These are phyloP conservation scores for Cenchrus purpureus DNA, from an alignment of 176 grass and related monocot genomes.

Conservation along the genomic window DNA sequence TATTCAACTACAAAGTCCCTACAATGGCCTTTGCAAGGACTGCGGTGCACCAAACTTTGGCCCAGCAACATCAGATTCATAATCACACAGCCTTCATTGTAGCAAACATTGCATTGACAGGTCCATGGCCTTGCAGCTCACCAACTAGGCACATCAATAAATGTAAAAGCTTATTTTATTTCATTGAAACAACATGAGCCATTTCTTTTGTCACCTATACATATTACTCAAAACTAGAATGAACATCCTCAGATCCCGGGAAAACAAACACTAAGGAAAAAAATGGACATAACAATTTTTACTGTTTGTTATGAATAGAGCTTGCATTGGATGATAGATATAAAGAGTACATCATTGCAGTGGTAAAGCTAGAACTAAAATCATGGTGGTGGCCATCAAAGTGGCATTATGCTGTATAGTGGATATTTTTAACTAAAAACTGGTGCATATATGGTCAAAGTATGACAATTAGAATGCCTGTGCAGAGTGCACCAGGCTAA, in stretches of 20 bases:
- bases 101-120: slow-evolving; percentile 32
- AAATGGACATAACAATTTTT: neutral
- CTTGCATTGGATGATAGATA: neutral
- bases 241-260: neutral
- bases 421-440: neutral
- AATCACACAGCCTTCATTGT: slow-evolving; percentile 17
- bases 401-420: neutral
- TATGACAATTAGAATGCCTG: neutral
- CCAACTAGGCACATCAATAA: slow-evolving; percentile 26
- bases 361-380: neutral
- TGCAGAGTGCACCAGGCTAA: neutral
- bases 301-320: neutral
- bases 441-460: neutral
- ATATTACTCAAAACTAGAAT: slow-evolving; percentile 1
- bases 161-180: neutral
- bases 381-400: neutral
- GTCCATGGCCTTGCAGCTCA: slow-evolving; percentile 22
- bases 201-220: slow-evolving; percentile 9
- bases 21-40: slow-evolving; percentile 25
- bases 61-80: slow-evolving; percentile 22
- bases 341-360: neutral
- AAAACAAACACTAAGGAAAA: neutral
- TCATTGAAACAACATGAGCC: neutral
- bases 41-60: slow-evolving; percentile 16
- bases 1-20: slow-evolving; percentile 23